Percentiles rank a stretch among this genome's conserved stretches.
phyloP scores from a whole-genome alignment of 2,329 filamentous ascomycete genomes.

The Paecilomyces sp. region DNA sequence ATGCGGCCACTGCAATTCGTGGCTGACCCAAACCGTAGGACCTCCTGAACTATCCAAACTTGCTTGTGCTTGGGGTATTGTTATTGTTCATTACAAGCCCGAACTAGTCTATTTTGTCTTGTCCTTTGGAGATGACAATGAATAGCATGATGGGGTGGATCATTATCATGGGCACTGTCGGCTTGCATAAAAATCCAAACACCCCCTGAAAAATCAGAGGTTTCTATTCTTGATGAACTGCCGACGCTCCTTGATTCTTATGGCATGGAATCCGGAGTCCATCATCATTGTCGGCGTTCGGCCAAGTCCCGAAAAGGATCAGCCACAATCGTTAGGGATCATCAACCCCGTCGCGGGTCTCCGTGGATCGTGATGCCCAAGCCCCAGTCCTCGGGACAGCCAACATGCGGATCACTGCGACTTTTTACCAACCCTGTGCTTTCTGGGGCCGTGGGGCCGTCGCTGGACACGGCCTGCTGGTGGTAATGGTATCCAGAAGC shows the following conservation, averaged over 20 bases:
- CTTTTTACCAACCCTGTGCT: neutral
- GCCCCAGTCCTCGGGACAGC: conserved; percentile 2
- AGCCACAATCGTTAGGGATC: conserved; percentile 9
- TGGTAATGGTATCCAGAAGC: neutral
- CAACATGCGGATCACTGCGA: conserved; percentile 4
- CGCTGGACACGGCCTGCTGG: neutral
- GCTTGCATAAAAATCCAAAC: neutral
- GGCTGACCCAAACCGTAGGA: neutral
- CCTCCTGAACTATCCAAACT: neutral
- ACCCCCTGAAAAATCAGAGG: neutral
- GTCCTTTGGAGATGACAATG: neutral
- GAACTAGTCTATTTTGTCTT: neutral
- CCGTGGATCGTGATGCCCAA: conserved; percentile 2
- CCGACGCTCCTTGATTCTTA: neutral
- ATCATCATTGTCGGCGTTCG: neutral
- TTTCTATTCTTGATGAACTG: neutral
- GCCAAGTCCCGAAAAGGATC: conserved; percentile 4
- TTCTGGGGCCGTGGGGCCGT: neutral
- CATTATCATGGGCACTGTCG: neutral
- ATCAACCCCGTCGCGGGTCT: conserved; percentile 1
- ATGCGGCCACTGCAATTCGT: neutral
- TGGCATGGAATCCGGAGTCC: neutral
- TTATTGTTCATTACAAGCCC: neutral
- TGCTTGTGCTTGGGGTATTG: neutral
- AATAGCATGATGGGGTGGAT: neutral